Conservation (phyloP, 1,139 yeast genomes). For the Pneumocystis jirovecii region DNA sequence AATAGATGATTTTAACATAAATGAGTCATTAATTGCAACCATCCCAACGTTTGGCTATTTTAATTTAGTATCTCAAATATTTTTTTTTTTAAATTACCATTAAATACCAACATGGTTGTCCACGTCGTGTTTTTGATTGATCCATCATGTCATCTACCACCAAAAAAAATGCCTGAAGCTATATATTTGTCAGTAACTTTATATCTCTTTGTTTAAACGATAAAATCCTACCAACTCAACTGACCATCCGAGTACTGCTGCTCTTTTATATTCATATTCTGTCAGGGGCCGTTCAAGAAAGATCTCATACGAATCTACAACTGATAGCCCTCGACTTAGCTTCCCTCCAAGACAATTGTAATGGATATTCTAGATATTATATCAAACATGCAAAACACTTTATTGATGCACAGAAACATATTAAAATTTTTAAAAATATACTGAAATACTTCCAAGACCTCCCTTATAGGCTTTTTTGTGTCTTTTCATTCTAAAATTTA, state of each 20-base stretch:
- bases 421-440: neutral
- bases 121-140: constrained; percentile 89
- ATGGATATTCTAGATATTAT: constrained; percentile 33
- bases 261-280: constrained; percentile 59
- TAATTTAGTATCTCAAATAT: neutral
- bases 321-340: constrained; percentile 89
- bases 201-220: too few relatives aligned
- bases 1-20: constrained; percentile 92
- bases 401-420: neutral
- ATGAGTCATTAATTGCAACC: constrained; percentile 93
- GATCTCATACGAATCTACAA: constrained; percentile 78
- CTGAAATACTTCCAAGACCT: too few relatives aligned
- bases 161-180: constrained; percentile 82
- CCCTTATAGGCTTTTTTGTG: too few relatives aligned
- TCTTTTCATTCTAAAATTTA: too few relatives aligned
- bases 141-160: constrained; percentile 99
- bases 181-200: neutral
- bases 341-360: constrained; percentile 96
- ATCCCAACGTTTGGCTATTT: constrained; percentile 22
- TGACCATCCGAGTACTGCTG: constrained; percentile 90
- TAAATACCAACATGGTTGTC: constrained; percentile 96
- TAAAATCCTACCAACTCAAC: constrained; percentile 42
- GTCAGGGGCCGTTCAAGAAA: constrained; percentile 56
- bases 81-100: constrained; percentile 12
- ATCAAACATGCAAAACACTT: too few relatives aligned